These are phyloP conservation scores for Suhomyces maxii DNA, from an alignment of 1,139 yeast genomes.

Conservation along the genomic window DNA sequence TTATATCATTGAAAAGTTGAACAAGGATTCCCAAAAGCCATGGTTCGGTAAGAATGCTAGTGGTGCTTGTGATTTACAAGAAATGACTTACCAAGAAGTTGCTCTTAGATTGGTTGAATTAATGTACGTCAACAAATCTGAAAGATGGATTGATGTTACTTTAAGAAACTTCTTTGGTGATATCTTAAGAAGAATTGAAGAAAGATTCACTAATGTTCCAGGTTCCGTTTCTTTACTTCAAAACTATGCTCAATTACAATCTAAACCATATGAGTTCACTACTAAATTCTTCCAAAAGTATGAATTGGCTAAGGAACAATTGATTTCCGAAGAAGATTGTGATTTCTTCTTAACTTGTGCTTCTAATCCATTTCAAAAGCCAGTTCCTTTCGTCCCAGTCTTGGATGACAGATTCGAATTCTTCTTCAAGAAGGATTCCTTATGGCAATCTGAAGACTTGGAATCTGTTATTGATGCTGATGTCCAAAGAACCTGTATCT, in stretches of 20 bases:
- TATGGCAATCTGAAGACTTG: constrained; percentile 98
- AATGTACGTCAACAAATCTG: constrained; percentile 76
- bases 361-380: constrained; percentile 85
- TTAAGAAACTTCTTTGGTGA: constrained; percentile 87
- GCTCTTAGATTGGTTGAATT: constrained; percentile 85
- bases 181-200: constrained; percentile 91
- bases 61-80: constrained; percentile 89
- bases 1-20: constrained; percentile 79
- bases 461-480: constrained; percentile 96
- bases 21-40: constrained; percentile 95
- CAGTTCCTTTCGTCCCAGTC: constrained; percentile 96
- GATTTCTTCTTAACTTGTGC: constrained; percentile 88
- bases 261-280: constrained; percentile 59
- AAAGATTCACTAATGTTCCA: constrained; percentile 72
- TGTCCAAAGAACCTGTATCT: constrained; percentile 96
- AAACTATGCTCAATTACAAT: constrained; percentile 63
- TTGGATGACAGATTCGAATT: constrained; percentile 92
- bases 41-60: constrained; percentile 84
- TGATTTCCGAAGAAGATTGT: constrained; percentile 92
- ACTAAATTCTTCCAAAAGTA: constrained; percentile 63
- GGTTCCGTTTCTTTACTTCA: constrained; percentile 68
- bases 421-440: constrained; percentile 96
- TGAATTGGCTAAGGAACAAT: constrained; percentile 75
- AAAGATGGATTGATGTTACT: constrained; percentile 85
- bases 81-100: constrained; percentile 94